These are phyloP conservation scores for Marasmius oreades DNA, from an alignment of 1,284 basidiomycete species.

Conservation along the genomic window DNA sequence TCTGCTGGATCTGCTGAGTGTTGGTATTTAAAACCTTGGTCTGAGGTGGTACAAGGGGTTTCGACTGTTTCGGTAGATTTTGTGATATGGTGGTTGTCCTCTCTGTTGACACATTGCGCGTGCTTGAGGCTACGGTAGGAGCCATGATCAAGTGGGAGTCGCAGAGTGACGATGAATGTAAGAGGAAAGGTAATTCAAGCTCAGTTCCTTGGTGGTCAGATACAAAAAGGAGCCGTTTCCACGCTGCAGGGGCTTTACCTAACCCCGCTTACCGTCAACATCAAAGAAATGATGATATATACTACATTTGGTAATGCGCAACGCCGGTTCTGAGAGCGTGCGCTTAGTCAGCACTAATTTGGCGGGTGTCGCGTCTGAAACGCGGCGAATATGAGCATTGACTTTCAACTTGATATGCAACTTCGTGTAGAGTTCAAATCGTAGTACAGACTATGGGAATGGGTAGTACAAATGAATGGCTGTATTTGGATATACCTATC, in stretches of 20 bases:
- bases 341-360: too few relatives aligned
- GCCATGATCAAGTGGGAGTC: neutral
- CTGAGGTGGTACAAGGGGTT: neutral
- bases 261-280: too few relatives aligned
- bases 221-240: neutral
- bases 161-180: neutral
- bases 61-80: conserved; percentile 1
- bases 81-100: neutral
- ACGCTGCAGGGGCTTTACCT: neutral
- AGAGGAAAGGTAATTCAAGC: neutral
- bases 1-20: conserved; percentile 38
- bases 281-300: too few relatives aligned
- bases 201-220: neutral
- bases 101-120: neutral
- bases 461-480: too few relatives aligned
- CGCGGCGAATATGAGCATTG: too few relatives aligned
- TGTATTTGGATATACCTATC: too few relatives aligned
- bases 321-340: too few relatives aligned
- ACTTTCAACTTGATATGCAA: too few relatives aligned
- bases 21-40: conserved; percentile 2
- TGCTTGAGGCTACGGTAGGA: neutral
- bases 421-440: too few relatives aligned
- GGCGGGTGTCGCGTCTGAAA: too few relatives aligned
- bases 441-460: too few relatives aligned
- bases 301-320: too few relatives aligned